Base-by-base conservation (phyloP, 805 yeast genomes). In the Metschnikowia koreensis region DNA sequence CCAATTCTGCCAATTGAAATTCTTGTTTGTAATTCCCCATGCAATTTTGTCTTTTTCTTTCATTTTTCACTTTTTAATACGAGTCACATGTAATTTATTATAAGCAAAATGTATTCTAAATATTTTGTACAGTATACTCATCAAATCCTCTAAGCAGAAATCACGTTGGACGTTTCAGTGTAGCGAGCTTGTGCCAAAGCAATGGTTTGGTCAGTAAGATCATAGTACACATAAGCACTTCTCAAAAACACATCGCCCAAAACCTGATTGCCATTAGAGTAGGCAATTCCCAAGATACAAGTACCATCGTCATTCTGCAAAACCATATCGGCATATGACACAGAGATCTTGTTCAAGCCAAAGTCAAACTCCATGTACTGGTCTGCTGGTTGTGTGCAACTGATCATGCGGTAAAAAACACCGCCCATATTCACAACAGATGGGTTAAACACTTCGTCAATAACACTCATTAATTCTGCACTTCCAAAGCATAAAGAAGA, bases 181-280 rank as follows among this genome's bases (percentile, higher is more conserved):
- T 44, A 34, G 38, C n/a, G 38, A 2, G 53, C 53, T 48, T 56
- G 57, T 13, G 56, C 60, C n/a, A 59, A 43, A 1, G 57, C 41
- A 27, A 60, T 54, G 10, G 51, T 51, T 38, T 50, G 46, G 46
- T 54, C 61, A 8, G 56, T 48, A 27, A 59, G 52, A 34, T 60
- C 60, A 42, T 51, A 60, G 49, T 56, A 49, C n/a, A 56, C 55
- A 48, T 60, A 60, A 6, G 61, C 62, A 15, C 48, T 40, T 46
- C 62, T 47, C 52, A 60, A 49, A 41, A 60, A 59, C 34, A 53
- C 55, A 16, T 53, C 59, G 7, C 64, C 64, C 45, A 56, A 49
- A 15, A 56, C 42, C 29, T 39, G 51, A 28, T 47, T 12, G 37
- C 53, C 54, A 6, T 46, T 8, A 50, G 26, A 15, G 36, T 53